phyloP scores from a whole-genome alignment of 2,329 filamentous ascomycete species.

The Ramularia endophylla region DNA sequence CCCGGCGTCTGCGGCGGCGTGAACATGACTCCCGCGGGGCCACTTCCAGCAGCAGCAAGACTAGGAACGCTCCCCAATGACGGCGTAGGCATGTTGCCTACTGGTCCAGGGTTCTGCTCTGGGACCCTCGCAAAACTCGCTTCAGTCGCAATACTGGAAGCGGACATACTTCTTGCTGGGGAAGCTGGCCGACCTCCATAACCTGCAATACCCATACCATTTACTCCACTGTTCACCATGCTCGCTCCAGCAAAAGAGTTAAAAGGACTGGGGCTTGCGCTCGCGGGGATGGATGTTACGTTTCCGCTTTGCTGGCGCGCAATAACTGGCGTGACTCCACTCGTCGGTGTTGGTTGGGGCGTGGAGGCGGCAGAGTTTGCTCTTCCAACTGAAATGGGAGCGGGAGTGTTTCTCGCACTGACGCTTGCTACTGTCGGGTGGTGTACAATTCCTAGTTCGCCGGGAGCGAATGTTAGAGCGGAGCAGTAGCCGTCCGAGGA shows the following conservation, averaged over 20 bases:
- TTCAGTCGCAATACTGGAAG: slow-evolving; percentile 71
- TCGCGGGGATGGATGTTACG: slow-evolving; percentile 9
- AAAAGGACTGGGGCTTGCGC: slow-evolving; percentile 54
- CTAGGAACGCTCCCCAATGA: slow-evolving; percentile 30
- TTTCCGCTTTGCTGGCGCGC: slow-evolving; percentile 4
- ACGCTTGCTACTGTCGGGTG: slow-evolving; percentile 51
- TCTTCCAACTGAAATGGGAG: slow-evolving; percentile 35
- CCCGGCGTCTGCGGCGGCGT: slow-evolving; percentile 87
- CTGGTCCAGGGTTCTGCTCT: slow-evolving; percentile 35
- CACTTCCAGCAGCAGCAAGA: slow-evolving; percentile 31
- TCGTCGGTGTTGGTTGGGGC: slow-evolving; percentile 33
- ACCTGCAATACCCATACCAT: too few relatives aligned
- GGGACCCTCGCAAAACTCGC: slow-evolving; percentile 38
- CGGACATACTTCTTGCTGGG: slow-evolving; percentile 78
- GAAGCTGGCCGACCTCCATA: slow-evolving; percentile 57
- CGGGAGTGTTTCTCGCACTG: slow-evolving; percentile 35
- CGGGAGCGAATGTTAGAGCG: slow-evolving; percentile 72
- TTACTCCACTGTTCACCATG: too few relatives aligned
- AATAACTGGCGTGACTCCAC: slow-evolving; percentile 10
- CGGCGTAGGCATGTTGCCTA: slow-evolving; percentile 31
- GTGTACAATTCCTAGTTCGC: slow-evolving; percentile 80
- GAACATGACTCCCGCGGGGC: slow-evolving; percentile 44
- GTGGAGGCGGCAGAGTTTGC: slow-evolving; percentile 35
- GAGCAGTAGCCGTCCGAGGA: slow-evolving; percentile 99
- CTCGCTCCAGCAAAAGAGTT: slow-evolving; percentile 15